Evolutionary conservation across 2,329 filamentous ascomycete genomes (phyloP).

Genomic region (Fusarium armeniacum): DNA sequence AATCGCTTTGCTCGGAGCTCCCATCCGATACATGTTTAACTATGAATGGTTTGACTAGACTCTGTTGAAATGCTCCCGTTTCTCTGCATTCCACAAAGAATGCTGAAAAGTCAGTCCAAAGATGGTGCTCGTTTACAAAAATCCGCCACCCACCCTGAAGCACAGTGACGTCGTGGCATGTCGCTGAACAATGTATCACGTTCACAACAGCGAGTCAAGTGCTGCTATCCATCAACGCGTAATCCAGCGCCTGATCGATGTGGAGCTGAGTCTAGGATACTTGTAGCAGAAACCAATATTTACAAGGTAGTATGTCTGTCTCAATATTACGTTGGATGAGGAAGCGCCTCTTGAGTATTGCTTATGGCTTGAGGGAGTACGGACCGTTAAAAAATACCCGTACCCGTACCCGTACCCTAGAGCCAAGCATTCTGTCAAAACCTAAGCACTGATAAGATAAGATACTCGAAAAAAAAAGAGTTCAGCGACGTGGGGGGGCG

Average conservation of each 20-base stretch:
- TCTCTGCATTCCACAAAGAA: no score
- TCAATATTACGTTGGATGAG: neutral
- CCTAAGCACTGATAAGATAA: slow-evolving; percentile 1
- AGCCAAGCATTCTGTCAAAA: neutral
- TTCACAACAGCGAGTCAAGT: neutral
- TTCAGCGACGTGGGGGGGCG: slow-evolving; percentile 9
- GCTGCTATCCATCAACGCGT: neutral
- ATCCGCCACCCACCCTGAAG: neutral
- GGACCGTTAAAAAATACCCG: no score
- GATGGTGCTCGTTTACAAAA: neutral
- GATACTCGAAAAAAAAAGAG: no score
- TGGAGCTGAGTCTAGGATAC: neutral
- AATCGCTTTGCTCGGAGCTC: no score
- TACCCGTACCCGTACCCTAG: neutral
- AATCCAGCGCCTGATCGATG: no score
- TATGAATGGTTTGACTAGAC: no score
- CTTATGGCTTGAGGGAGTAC: no score
- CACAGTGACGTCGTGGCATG: slow-evolving; percentile 4
- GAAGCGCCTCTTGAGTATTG: no score
- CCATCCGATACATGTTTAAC: no score
- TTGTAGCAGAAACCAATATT: neutral
- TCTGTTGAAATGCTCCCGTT: no score
- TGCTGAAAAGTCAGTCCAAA: no score
- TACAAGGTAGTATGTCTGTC: neutral
- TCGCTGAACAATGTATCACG: neutral